Evolutionary conservation across 2,329 filamentous ascomycete species (phyloP), one percentile per base, ranked within the genome.

Genomic region (Pezicula rhizophila): DNA sequence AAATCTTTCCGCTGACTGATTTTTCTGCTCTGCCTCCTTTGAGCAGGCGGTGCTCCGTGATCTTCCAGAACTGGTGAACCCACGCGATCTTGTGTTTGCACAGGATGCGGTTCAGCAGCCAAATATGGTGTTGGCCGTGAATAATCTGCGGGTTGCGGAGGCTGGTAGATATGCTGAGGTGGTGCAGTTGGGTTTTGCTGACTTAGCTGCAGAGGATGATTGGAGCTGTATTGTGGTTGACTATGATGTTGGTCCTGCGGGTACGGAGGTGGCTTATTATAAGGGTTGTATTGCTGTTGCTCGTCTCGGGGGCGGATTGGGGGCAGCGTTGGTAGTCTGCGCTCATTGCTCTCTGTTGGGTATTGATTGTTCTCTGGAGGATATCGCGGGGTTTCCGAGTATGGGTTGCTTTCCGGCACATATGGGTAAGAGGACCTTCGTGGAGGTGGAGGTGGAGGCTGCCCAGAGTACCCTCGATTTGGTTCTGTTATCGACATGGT

Each of bases 11-110:
- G 51, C 46, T 55, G 53, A 11, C 40, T 37, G 18, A 57, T 57
- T 45, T 51, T 53, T 40, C 50, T 59, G 41, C 48, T 46, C 47
- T 56, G 54, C 31, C 57, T 55, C 18, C 46, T 46, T 44, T 50
- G 54, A 44, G 48, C 34, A 10, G 46, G 23, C 33, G 50, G 47
- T 18, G 40, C 38, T 14, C 39, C 40, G 15, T 46, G 45, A 3
- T 46, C 20, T 23, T 45, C 23, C 17, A 37, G 39, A 33, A 23
- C 18, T 20, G 38, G 42, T 12, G 45, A 41, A 17, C 45, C 38
- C 17, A 34, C 10, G n/a, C 34, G 28, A 8, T 47, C 34, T 26
- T 26, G 40, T 14, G 40, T 10, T n/a, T 17, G 40, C 20, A 25
- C 8, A 10, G 20, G 20, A 26, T 42, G 40, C 7, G 18, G n/a